A percentile compares a stretch with the other conserved stretches of the same genome.
These are phyloP conservation scores for Hymenochaete sp. DNA, from an alignment of 1,284 basidiomycete species.

Conservation along the genomic window DNA sequence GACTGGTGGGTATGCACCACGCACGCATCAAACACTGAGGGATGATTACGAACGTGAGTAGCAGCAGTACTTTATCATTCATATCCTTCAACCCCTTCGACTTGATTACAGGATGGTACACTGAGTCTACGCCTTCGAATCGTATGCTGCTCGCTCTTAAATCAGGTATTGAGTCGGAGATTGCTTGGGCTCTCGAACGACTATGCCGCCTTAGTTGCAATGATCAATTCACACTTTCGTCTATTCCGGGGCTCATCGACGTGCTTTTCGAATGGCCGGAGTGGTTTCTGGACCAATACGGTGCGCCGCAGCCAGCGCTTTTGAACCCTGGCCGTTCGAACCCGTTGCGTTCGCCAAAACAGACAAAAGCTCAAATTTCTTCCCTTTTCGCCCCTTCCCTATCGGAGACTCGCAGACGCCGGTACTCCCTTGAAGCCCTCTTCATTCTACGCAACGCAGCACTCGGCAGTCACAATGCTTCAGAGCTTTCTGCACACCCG, in stretches of 20 bases:
- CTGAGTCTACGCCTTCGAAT: slow-evolving; percentile 61
- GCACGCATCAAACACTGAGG: slow-evolving; percentile 39
- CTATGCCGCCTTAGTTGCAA: slow-evolving; percentile 67
- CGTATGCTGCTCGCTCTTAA: slow-evolving; percentile 74
- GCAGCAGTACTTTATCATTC: background rate
- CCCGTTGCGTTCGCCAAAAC: background rate
- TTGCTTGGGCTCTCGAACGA: slow-evolving; percentile 75
- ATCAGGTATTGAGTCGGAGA: slow-evolving; percentile 66
- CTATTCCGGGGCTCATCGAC: slow-evolving; percentile 67
- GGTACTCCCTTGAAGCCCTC: slow-evolving; percentile 65
- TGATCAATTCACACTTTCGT: slow-evolving; percentile 60
- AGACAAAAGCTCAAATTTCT: slow-evolving; percentile 25
- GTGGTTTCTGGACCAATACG: slow-evolving; percentile 39
- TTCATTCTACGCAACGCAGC: slow-evolving; percentile 73
- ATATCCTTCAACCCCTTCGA: background rate
- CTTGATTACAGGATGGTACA: slow-evolving; percentile 61
- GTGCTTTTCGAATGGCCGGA: slow-evolving; percentile 75
- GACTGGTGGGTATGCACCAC: too few relatives aligned
- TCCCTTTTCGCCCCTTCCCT: slow-evolving; percentile 47
- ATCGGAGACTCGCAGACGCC: slow-evolving; percentile 43
- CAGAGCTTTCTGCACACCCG: slow-evolving; percentile 47
- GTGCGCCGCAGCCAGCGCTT: too few relatives aligned
- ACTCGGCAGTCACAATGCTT: slow-evolving; percentile 53
- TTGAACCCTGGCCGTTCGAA: too few relatives aligned
- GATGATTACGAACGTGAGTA: slow-evolving; percentile 70